These are phyloP conservation scores for Achaetomium macrosporum DNA, from an alignment of 2,329 filamentous ascomycete genomes.

Conservation along the genomic window DNA sequence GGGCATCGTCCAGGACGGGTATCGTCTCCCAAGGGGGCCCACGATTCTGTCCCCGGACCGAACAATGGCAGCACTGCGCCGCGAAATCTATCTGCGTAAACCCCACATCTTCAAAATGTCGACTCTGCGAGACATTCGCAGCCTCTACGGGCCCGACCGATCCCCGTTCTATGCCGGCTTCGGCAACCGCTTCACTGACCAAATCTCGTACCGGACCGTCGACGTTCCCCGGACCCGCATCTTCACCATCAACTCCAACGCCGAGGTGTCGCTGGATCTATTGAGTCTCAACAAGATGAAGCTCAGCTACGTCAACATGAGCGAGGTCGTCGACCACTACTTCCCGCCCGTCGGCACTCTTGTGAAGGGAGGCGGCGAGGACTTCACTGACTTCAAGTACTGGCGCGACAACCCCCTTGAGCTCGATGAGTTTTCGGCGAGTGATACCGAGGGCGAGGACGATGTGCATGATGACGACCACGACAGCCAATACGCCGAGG, in stretches of 20 bases:
- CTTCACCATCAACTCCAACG: constrained; percentile 95
- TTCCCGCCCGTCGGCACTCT: constrained; percentile 88
- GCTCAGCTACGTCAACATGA: constrained; percentile 94
- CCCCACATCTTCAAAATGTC: constrained; percentile 99
- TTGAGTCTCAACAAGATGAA: constrained; percentile 90
- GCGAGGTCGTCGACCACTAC: constrained; percentile 95
- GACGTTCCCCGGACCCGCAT: constrained; percentile 92
- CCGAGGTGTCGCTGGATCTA: constrained; percentile 87
- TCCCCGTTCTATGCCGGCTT: constrained; percentile 96
- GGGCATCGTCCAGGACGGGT: constrained; percentile 82
- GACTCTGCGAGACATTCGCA: constrained; percentile 87
- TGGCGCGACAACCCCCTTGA: constrained; percentile 85
- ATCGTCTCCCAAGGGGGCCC: constrained; percentile 78
- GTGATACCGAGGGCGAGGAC: constrained; percentile 56
- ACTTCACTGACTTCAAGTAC: constrained; percentile 95
- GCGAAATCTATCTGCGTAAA: constrained; percentile 91
- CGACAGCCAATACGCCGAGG: constrained; percentile 31
- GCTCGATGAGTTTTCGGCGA: constrained; percentile 81
- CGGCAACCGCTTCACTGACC: constrained; percentile 92
- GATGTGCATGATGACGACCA: constrained; percentile 38
- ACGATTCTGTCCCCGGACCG: constrained; percentile 93
- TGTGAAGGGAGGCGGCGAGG: constrained; percentile 82
- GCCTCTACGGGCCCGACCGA: constrained; percentile 68
- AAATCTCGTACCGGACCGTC: constrained; percentile 90
- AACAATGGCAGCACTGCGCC: constrained; percentile 84